Evolutionary conservation across 1,139 yeast species (phyloP).

Genomic region (Yamadazyma triangularis): DNA sequence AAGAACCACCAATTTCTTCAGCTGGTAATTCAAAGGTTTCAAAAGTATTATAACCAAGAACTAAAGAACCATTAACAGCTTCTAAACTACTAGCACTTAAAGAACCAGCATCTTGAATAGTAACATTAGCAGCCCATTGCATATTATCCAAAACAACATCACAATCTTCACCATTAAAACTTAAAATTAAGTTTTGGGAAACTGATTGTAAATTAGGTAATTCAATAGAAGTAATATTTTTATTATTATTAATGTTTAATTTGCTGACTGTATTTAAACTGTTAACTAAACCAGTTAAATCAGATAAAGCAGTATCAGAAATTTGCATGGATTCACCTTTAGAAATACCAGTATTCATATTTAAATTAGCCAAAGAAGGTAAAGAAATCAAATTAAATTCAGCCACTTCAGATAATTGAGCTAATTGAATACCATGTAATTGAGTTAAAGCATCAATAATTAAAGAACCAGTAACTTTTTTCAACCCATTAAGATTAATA

Average conservation of each 20-base stretch:
- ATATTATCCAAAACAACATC: constrained; percentile 33
- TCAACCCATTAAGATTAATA: constrained; percentile 28
- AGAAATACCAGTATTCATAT: constrained; percentile 34
- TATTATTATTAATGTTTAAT: constrained; percentile 44
- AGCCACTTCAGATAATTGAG: constrained; percentile 26
- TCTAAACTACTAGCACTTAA: constrained; percentile 32
- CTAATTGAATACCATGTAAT: constrained; percentile 36
- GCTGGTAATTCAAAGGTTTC: constrained; percentile 29
- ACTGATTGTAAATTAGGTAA: constrained; percentile 33
- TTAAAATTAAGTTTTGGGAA: constrained; percentile 32
- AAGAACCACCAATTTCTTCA: constrained; percentile 35
- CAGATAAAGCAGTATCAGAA: constrained; percentile 42
- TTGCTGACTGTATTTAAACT: constrained; percentile 28
- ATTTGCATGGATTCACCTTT: constrained; percentile 30
- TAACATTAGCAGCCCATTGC: constrained; percentile 42
- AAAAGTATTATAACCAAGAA: constrained; percentile 39
- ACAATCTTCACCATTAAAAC: constrained; percentile 43
- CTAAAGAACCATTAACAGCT: constrained; percentile 39
- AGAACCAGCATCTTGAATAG: constrained; percentile 38
- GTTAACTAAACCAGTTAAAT: constrained; percentile 33
- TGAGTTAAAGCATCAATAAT: constrained; percentile 36
- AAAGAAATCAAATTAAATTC: constrained; percentile 36
- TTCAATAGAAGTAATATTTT: constrained; percentile 35
- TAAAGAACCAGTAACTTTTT: constrained; percentile 35
- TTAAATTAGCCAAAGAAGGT: constrained; percentile 39